Base-by-base conservation (phyloP, 805 yeast genomes). In the Candida koratica region DNA sequence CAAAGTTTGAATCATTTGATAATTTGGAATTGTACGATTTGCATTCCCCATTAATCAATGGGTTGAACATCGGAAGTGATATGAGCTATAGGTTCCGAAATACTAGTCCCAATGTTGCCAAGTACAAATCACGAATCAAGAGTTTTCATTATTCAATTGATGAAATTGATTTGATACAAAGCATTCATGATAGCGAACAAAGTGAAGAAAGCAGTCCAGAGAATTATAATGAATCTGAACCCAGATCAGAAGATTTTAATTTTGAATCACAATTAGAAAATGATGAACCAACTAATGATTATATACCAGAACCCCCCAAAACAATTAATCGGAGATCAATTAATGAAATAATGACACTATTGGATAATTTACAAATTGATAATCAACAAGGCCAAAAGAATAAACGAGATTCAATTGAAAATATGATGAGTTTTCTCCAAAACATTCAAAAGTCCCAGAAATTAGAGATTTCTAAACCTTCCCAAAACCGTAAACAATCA, bases 31-130 rank as follows among this genome's bases (percentile, higher is more conserved):
- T 53, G 6, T 53, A 40, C 41, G 66, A 60, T 28, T 32, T 56
- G 7, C 45, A 44, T 32, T 55, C 62, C 13, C 67, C 67, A 2
- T 32, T 60, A 6, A 55, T 61, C 10, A 60, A 57, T 38, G 67
- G 67, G 0, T 43, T 61, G 17, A 60, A 61, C 1, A 38, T 60
- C 7, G 66, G 66, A 2, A 43, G 47, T 13, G 56, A 51, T 38
- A 34, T 51, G 9, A 22, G 17, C 13, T 19, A 17, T 10, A 24
- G 48, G 25, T 41, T 41, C 19, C 37, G 19, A 17, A 42, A 33
- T 28, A 30, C 32, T 11, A 39, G 42, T 30, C 42, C 47, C 14
- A 32, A 26, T 12, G 35, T 37, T 6, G 5, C 17, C 13, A 38
- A 22, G 19, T 35, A 35, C n/a, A 37, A 34, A 10, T 16, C 36